phyloP scores from a whole-genome alignment of 768 basidiomycete species.

The Russula brevipes region DNA sequence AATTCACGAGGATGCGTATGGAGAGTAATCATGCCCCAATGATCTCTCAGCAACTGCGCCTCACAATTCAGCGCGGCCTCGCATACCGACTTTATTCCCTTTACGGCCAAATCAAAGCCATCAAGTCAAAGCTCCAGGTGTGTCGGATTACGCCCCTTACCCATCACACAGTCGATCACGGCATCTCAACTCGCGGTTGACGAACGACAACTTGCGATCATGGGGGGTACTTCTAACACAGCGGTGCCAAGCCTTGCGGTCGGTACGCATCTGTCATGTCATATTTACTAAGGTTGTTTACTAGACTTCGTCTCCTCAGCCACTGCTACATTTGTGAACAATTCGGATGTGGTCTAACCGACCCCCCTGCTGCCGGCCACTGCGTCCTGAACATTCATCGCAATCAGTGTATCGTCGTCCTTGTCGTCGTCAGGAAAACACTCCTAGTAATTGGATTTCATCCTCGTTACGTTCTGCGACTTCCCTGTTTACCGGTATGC shows the following conservation, averaged over 20 bases:
- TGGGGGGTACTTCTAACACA: not conserved
- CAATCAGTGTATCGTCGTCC: too few relatives aligned
- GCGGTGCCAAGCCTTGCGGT: not conserved
- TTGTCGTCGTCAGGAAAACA: too few relatives aligned
- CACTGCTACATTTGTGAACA: not conserved
- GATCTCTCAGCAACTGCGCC: not conserved
- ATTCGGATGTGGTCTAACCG: not conserved
- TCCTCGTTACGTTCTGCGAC: too few relatives aligned
- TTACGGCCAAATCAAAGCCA: not conserved
- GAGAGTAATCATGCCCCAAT: not conserved
- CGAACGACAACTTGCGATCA: not conserved
- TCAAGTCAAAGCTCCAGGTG: not conserved
- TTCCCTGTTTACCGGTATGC: too few relatives aligned
- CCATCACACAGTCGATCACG: not conserved
- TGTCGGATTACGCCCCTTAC: not conserved
- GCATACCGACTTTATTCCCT: not conserved
- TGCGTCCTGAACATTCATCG: not conserved
- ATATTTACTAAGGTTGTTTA: not conserved
- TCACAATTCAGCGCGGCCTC: not conserved
- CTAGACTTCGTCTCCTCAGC: not conserved
- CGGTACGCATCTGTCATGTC: not conserved
- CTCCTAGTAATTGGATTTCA: too few relatives aligned
- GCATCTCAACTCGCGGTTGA: not conserved
- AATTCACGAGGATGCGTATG: not conserved
- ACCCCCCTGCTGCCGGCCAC: not conserved